Base-by-base conservation (phyloP, 108 stramenopile genomes). In the Conticribra weissflogii region DNA sequence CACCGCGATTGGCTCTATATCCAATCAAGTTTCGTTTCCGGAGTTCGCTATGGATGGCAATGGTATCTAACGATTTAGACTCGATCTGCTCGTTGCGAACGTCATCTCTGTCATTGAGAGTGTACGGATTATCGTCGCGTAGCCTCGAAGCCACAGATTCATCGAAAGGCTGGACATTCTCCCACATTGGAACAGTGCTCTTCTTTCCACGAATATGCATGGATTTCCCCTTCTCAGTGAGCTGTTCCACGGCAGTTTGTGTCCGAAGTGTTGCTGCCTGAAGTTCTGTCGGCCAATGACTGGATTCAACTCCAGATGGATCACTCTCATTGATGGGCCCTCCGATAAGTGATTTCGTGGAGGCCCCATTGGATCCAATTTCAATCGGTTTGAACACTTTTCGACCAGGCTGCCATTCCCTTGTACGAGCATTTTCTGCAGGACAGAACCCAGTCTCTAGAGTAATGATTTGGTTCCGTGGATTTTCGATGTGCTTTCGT, bases 201-300 rank as follows among this genome's bases (percentile, higher is more conserved):
- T 53, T 71, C 54, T 67, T 81, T 7, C 70, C 83, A 59, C 62
- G 63, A 51, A 73, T 60, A 50, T 63, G 59, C 74, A 70, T 79
- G 27, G 65, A 51, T 50, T 79, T 64, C 17, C 83, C 83, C 14
- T 31, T 56, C 34, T 83, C 62, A 19, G 78, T 83, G 18, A 81
- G 32, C 66, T 76, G 83, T 3, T 79, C 66, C 9, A 75, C 61
- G 12, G 59, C 19, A 15, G 82, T 83, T 54, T 72, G 60, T 33
- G 54, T 64, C 41, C 33, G 51, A 14, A 53, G 36, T 4, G 60
- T 61, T 56, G 83, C 73, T 3, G 83, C 53, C 47, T 69, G 72
- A 24, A 79, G 70, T 51, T 83, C 83, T n/a, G 79, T 81, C 41
- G 74, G 69, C 78, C 78, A 83, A 2, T 58, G 45, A 46, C 67